phyloP scores from a whole-genome alignment of 2,329 filamentous ascomycete species.

The Fusarium vanettenii region DNA sequence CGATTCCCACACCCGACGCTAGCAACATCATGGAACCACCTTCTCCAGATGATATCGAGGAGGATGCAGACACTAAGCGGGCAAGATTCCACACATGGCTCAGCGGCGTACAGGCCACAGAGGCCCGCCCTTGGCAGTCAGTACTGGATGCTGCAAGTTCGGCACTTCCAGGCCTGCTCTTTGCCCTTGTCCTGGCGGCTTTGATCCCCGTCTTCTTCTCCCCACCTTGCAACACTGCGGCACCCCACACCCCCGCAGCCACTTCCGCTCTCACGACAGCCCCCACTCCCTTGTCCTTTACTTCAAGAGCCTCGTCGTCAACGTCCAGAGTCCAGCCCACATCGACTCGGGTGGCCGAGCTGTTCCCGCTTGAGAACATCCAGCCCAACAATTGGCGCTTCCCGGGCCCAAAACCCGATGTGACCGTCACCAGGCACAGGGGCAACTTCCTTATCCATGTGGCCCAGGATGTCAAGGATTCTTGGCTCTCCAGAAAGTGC shows the following conservation, averaged over 20 bases:
- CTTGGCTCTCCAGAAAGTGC: constrained; percentile 68
- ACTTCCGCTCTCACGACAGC: constrained; percentile 40
- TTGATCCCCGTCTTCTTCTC: constrained; percentile 45
- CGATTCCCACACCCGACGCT: constrained; percentile 51
- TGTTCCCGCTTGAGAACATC: constrained; percentile 47
- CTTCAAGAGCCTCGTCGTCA: constrained; percentile 33
- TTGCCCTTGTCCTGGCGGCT: constrained; percentile 37
- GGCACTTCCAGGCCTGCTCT: constrained; percentile 41
- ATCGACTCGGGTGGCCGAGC: constrained; percentile 37
- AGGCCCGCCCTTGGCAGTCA: constrained; percentile 20
- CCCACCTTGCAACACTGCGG: constrained; percentile 29
- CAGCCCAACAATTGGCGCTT: constrained; percentile 50
- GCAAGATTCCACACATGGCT: constrained; percentile 23
- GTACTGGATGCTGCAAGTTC: constrained; percentile 30
- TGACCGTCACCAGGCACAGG: constrained; percentile 50
- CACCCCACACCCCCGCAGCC: constrained; percentile 42
- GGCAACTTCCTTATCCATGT: constrained; percentile 67
- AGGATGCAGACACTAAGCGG: constrained; percentile 16
- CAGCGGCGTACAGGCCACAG: constrained; percentile 23
- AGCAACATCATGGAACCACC: constrained; percentile 41
- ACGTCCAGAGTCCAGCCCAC: constrained; percentile 20
- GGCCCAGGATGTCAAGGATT: constrained; percentile 60
- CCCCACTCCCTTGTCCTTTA: constrained; percentile 32
- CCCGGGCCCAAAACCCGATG: constrained; percentile 46
- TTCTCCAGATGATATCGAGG: constrained; percentile 11